These are phyloP conservation scores for Trichocomaceae sp. DNA, from an alignment of 2,329 filamentous ascomycete species.

Conservation along the genomic window DNA sequence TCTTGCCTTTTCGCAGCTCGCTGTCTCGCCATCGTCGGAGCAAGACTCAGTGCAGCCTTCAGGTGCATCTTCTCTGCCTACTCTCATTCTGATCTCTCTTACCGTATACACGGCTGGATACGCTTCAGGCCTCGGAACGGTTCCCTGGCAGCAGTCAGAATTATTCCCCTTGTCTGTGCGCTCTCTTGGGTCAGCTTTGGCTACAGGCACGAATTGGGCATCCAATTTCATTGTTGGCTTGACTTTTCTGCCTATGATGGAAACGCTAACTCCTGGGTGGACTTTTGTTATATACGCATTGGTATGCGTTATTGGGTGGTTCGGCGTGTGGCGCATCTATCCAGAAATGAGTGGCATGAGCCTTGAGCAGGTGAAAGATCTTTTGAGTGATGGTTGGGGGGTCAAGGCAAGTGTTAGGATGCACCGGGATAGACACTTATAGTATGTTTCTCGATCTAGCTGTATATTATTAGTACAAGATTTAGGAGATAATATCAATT, in stretches of 20 bases:
- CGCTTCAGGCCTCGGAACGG: constrained; percentile 80
- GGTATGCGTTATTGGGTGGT: constrained; percentile 62
- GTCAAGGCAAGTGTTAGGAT: constrained; percentile 45
- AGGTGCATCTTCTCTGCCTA: constrained; percentile 25
- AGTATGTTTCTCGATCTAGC: background rate
- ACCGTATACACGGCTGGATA: constrained; percentile 80
- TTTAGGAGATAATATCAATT: background rate
- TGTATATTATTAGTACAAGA: background rate
- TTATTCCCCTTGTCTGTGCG: constrained; percentile 66
- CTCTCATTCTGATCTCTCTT: constrained; percentile 65
- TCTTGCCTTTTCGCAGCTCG: constrained; percentile 58
- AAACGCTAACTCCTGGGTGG: constrained; percentile 61
- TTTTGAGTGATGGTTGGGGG: constrained; percentile 69
- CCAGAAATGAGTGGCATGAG: constrained; percentile 78
- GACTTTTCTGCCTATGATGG: constrained; percentile 84
- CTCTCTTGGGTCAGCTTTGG: constrained; percentile 55
- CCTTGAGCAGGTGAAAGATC: constrained; percentile 68
- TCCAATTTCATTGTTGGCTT: constrained; percentile 80
- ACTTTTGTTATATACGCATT: constrained; percentile 76
- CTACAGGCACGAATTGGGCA: constrained; percentile 76
- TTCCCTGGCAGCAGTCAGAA: constrained; percentile 95
- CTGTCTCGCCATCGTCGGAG: constrained; percentile 13
- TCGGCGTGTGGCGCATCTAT: constrained; percentile 65
- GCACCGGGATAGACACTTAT: constrained; percentile 11
- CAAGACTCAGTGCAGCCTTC: constrained; percentile 19